Percentiles rank a stretch among this genome's conserved stretches.
phyloP scores from a whole-genome alignment of 768 basidiomycete species.

The Amanita fuliginea region DNA sequence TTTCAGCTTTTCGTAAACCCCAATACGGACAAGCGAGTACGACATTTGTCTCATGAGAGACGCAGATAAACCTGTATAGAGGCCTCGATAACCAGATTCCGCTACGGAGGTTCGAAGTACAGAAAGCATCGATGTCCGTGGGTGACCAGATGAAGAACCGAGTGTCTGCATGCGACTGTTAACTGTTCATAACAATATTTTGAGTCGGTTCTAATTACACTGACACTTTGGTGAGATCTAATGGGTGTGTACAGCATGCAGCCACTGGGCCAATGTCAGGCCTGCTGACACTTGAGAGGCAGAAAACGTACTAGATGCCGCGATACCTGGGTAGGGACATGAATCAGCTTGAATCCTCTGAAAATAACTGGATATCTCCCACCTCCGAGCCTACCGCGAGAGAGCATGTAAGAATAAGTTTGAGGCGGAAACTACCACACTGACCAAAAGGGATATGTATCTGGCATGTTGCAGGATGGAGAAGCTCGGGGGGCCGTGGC shows the following conservation, averaged over 20 bases:
- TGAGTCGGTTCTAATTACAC: conserved; percentile 13
- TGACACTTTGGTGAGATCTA: conserved; percentile 81
- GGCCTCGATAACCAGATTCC: conserved; percentile 57
- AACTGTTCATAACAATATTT: conserved; percentile 3
- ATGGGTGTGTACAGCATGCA: conserved; percentile 69
- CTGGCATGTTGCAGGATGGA: conserved; percentile 7
- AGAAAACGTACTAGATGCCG: conserved; percentile 45
- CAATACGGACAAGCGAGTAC: conserved; percentile 78
- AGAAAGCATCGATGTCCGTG: conserved; percentile 52
- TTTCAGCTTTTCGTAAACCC: conserved; percentile 74
- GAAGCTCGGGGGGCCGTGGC: neutral
- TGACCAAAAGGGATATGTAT: conserved; percentile 40
- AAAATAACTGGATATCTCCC: conserved; percentile 9
- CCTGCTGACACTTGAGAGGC: neutral
- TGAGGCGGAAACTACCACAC: conserved; percentile 10
- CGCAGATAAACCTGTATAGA: conserved; percentile 76
- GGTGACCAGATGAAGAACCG: conserved; percentile 27
- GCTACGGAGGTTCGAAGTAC: conserved; percentile 56
- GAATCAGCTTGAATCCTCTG: conserved; percentile 7
- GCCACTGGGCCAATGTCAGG: conserved; percentile 42
- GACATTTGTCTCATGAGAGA: conserved; percentile 86
- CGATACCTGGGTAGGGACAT: conserved; percentile 31
- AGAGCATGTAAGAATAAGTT: conserved; percentile 6
- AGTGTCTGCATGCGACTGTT: conserved; percentile 76
- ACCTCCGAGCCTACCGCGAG: conserved; percentile 50